Base-by-base conservation (phyloP, 768 basidiomycete genomes). In the Podaxis sp. region DNA sequence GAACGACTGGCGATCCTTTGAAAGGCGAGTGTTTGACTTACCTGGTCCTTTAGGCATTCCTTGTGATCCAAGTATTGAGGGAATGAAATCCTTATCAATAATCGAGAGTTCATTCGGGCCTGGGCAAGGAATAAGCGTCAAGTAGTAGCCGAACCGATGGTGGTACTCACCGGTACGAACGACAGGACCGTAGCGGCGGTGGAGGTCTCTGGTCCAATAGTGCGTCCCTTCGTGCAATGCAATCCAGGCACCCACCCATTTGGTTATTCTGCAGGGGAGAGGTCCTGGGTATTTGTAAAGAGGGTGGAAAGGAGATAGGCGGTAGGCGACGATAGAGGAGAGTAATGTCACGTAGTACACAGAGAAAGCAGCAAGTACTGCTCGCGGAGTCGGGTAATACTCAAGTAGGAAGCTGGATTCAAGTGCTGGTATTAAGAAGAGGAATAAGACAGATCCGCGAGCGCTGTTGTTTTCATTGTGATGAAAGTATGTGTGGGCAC, bases 41-140 rank as follows among this genome's bases (percentile, higher is more conserved):
- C 84, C 77, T 30, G 81, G 79, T 46, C 84, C 84, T 71, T 85
- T 86, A 0, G 82, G 77, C 42, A 84, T 76, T n/a, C 84, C 84
- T 40, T 74, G 70, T 19, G 69, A 63, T 2, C 84, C 84, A 68
- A 84, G 73, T 54, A 84, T 68, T 13, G 77, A 74, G 0, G 70
- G 69, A 33, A 84, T 76, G 30, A 75, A 75, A 6, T 79, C 74
- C 4, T 71, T 73, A 30, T 82, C 77, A 44, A 77, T 68, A 38
- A 86, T 76, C 0, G 82, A 83, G 4, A 86, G 64, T 54, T 85
- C 84, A 55, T 86, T 86, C 2, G 82, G 84, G 40, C 80, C 83
- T 84, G 46, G 26, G 26, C 24, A 48, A 8, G 3, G 46, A n/a
- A 49, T 28, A 26, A 26, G 60, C 58, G 22, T 22, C 22, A 22